These are phyloP conservation scores for Cercospora citrullina DNA, from an alignment of 2,329 filamentous ascomycete genomes.

Conservation along the genomic window DNA sequence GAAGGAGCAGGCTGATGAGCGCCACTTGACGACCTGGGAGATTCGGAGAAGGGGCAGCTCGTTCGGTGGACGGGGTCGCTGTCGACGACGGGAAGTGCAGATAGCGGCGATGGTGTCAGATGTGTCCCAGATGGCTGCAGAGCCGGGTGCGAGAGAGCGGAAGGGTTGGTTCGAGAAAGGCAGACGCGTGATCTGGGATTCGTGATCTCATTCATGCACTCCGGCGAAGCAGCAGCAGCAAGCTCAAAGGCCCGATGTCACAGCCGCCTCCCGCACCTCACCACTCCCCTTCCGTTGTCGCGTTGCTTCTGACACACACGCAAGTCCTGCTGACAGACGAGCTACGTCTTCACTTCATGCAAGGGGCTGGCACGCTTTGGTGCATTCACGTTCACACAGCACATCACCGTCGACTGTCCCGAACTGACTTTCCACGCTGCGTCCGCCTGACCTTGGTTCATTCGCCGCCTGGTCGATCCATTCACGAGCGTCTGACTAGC, in stretches of 20 bases:
- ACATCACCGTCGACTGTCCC: neutral
- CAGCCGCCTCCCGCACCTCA: neutral
- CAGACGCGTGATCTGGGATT: constrained; percentile 2
- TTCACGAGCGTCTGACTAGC: constrained; percentile 4
- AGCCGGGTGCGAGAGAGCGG: neutral
- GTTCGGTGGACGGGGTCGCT: neutral
- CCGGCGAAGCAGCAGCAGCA: constrained; percentile 2
- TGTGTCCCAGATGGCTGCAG: neutral
- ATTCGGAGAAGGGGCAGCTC: neutral
- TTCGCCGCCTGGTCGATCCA: constrained; percentile 5
- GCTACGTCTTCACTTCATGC: neutral
- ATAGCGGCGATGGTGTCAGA: neutral
- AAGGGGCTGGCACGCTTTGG: neutral
- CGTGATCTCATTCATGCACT: constrained; percentile 9
- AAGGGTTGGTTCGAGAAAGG: neutral
- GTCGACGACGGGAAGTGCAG: neutral
- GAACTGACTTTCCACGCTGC: neutral
- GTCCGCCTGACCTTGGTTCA: neutral
- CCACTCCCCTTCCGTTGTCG: neutral
- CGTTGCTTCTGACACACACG: neutral
- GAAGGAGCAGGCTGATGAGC: constrained; percentile 4
- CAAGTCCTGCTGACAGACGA: neutral
- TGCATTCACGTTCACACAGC: neutral
- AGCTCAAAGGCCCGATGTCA: constrained; percentile 7
- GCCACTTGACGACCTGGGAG: neutral